Evolutionary conservation across 208 protist species (phyloP).

Genomic region (Tritrichomonas musculus): DNA sequence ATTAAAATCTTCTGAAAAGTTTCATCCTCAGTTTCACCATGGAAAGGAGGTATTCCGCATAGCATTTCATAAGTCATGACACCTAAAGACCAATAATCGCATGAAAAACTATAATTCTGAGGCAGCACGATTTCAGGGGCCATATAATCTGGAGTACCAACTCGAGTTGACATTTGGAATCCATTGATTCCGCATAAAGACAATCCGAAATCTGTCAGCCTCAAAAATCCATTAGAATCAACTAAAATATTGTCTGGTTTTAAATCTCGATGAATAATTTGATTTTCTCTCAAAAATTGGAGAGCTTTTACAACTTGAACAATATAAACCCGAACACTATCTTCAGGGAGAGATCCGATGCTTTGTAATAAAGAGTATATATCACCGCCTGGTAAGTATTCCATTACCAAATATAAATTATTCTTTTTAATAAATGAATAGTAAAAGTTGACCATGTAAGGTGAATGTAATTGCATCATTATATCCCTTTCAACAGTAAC

Average conservation of each 20-base stretch:
- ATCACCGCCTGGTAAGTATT: conserved; percentile 38
- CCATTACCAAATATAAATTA: conserved; percentile 25
- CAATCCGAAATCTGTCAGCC: conserved; percentile 77
- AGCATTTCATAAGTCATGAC: conserved; percentile 64
- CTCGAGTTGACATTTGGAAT: conserved; percentile 53
- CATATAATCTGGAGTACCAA: conserved; percentile 65
- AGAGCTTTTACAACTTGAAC: conserved; percentile 50
- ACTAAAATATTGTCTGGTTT: conserved; percentile 61
- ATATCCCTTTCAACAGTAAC: not conserved
- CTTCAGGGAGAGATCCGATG: not conserved
- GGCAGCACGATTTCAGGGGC: conserved; percentile 56
- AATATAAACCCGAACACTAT: not conserved
- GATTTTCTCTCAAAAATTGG: conserved; percentile 47
- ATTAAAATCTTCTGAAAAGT: not conserved
- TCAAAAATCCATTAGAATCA: conserved; percentile 65
- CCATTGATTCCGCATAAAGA: not conserved
- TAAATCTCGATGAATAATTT: conserved; percentile 56
- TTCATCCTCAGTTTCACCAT: not conserved
- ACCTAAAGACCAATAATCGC: conserved; percentile 64
- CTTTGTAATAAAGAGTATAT: conserved; percentile 39
- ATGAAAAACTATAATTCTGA: conserved; percentile 54
- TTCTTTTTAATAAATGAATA: not conserved
- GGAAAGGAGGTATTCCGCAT: conserved; percentile 41
- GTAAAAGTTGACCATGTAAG: not conserved
- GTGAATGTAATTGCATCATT: not conserved